Conservation (phyloP, 2,329 filamentous ascomycete species). For the Diaporthe batatas region DNA sequence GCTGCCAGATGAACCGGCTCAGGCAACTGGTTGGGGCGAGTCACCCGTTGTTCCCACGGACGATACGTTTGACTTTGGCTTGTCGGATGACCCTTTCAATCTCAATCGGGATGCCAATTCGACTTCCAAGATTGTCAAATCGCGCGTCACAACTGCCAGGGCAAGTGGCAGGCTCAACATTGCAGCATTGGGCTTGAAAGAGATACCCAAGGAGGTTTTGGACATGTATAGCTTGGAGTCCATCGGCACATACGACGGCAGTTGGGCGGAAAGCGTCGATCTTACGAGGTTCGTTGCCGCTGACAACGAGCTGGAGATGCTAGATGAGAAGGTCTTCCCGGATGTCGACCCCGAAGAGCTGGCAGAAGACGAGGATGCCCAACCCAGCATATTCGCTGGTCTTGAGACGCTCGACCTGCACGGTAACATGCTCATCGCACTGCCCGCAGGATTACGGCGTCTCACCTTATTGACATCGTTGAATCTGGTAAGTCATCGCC, state of each 20-base stretch:
- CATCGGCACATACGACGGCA: constrained; percentile 71
- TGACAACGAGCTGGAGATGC: constrained; percentile 85
- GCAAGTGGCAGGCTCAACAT: constrained; percentile 89
- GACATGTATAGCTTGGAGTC: constrained; percentile 89
- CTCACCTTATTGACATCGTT: constrained; percentile 82
- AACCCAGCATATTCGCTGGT: constrained; percentile 83
- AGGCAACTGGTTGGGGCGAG: constrained; percentile 43
- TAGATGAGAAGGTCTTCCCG: constrained; percentile 84
- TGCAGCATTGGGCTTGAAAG: constrained; percentile 82
- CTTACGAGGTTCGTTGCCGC: constrained; percentile 86
- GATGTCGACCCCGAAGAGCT: constrained; percentile 72
- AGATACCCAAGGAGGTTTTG: constrained; percentile 85
- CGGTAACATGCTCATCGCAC: constrained; percentile 79
- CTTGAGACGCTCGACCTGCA: constrained; percentile 88
- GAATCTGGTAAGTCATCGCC: constrained; percentile 74
- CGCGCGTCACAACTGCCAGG: constrained; percentile 79
- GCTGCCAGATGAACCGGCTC: constrained; percentile 42
- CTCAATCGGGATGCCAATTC: constrained; percentile 69
- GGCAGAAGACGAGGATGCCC: constrained; percentile 74
- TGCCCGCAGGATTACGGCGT: constrained; percentile 82
- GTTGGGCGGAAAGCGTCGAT: constrained; percentile 94
- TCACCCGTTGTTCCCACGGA: constrained; percentile 62
- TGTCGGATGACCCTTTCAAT: constrained; percentile 78
- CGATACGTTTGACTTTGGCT: constrained; percentile 69
- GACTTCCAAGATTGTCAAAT: constrained; percentile 76